These are phyloP conservation scores for Beauveria scarabaeidicola DNA, from an alignment of 2,329 filamentous ascomycete genomes.

Conservation along the genomic window DNA sequence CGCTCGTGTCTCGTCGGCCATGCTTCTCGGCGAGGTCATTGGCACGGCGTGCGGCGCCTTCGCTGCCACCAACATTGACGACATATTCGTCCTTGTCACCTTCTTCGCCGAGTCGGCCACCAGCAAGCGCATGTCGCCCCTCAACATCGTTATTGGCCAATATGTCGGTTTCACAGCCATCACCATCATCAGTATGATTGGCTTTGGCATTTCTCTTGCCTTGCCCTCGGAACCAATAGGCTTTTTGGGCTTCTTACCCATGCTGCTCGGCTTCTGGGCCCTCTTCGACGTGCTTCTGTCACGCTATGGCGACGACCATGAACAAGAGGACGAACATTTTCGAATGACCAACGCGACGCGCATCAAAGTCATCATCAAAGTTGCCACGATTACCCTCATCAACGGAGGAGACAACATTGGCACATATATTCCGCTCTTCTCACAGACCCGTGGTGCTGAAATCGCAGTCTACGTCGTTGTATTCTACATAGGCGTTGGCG, in stretches of 20 bases:
- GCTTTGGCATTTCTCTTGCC: conserved; percentile 23
- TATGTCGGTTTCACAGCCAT: conserved; percentile 27
- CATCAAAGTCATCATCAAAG: conserved; percentile 20
- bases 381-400: conserved; percentile 24
- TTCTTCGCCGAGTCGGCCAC: conserved; percentile 27
- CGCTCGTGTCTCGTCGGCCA: background rate
- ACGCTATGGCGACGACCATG: conserved; percentile 13
- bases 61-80: conserved; percentile 27
- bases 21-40: conserved; percentile 18
- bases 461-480: conserved; percentile 25
- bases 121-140: conserved; percentile 16
- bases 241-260: conserved; percentile 26
- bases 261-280: conserved; percentile 25
- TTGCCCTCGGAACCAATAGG: conserved; percentile 27
- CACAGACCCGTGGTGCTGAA: conserved; percentile 22
- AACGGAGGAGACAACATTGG: conserved; percentile 29
- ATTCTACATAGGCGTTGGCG: conserved; percentile 25
- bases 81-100: conserved; percentile 29
- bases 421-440: conserved; percentile 27
- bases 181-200: conserved; percentile 26
- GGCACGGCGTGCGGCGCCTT: conserved; percentile 21
- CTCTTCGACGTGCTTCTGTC: conserved; percentile 16
- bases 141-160: conserved; percentile 19
- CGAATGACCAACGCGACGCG: conserved; percentile 8
- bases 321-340: conserved; percentile 4